Conservation (phyloP, 306 rosid genomes). For the Luffa acutangula region DNA sequence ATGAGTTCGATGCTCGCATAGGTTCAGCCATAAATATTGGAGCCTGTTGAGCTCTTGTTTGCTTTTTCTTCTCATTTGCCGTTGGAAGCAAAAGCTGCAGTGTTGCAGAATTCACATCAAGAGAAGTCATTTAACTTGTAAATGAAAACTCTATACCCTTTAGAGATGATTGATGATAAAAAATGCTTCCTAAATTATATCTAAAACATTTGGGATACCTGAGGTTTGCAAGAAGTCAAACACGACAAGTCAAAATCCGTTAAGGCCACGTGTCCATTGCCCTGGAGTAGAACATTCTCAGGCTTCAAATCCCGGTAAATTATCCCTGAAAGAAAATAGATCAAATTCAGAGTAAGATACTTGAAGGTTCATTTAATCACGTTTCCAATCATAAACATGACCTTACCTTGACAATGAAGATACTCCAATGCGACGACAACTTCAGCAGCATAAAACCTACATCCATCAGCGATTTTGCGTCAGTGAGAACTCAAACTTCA, state of each 20-base stretch:
- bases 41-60: conserved; percentile 39
- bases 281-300: conserved; percentile 80
- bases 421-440: conserved; percentile 87
- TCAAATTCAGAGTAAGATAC: not conserved
- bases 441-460: conserved; percentile 86
- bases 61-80: conserved; percentile 43
- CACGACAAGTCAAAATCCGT: conserved; percentile 94
- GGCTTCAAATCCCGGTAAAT: conserved; percentile 96
- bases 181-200: not conserved
- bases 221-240: conserved; percentile 82
- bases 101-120: not conserved
- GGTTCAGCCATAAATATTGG: conserved; percentile 97
- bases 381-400: not conserved
- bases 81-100: conserved; percentile 67
- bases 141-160: not conserved
- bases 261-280: conserved; percentile 63
- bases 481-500: not conserved
- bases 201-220: conserved; percentile 32
- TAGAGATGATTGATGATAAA: not conserved
- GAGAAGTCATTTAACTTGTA: not conserved
- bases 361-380: not conserved
- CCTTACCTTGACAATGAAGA: conserved; percentile 89
- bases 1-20: conserved; percentile 94
- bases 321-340: conserved; percentile 44
- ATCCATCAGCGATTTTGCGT: conserved; percentile 11